phyloP scores from a whole-genome alignment of 106 monocot species.

The Agapanthus africanus region DNA sequence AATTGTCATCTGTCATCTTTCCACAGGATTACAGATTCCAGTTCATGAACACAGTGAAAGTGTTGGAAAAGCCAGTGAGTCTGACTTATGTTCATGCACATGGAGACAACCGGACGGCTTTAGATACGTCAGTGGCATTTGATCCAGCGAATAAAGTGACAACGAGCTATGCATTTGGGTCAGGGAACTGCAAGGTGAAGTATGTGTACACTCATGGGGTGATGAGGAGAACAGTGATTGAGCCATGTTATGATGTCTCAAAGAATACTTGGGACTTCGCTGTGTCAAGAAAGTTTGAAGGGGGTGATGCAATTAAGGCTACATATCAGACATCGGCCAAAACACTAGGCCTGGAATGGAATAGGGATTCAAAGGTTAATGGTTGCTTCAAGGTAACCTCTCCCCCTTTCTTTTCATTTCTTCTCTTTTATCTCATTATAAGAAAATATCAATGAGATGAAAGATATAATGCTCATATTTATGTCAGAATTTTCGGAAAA shows the following conservation, averaged over 20 bases:
- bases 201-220: constrained; percentile 71
- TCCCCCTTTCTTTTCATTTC: too few species aligned
- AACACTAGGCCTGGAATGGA: constrained; percentile 74
- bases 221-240: constrained; percentile 48
- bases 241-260: constrained; percentile 65
- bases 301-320: constrained; percentile 56
- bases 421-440: too few species aligned
- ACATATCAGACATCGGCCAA: constrained; percentile 58
- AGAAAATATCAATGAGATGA: too few species aligned
- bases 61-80: constrained; percentile 51
- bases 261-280: constrained; percentile 79
- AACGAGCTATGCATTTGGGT: constrained; percentile 40
- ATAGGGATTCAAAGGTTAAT: constrained; percentile 59
- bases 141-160: constrained; percentile 74
- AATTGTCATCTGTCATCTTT: too few species aligned
- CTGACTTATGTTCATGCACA: constrained; percentile 63
- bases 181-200: constrained; percentile 56
- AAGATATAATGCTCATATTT: too few species aligned
- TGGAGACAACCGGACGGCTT: constrained; percentile 34
- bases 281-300: constrained; percentile 45
- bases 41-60: constrained; percentile 68
- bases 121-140: constrained; percentile 52
- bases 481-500: too few species aligned
- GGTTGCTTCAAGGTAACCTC: constrained; percentile 90
- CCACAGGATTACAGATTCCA: constrained; percentile 83